Conservation (phyloP, 768 basidiomycete species). For the Boletus rufocinnamomeus region DNA sequence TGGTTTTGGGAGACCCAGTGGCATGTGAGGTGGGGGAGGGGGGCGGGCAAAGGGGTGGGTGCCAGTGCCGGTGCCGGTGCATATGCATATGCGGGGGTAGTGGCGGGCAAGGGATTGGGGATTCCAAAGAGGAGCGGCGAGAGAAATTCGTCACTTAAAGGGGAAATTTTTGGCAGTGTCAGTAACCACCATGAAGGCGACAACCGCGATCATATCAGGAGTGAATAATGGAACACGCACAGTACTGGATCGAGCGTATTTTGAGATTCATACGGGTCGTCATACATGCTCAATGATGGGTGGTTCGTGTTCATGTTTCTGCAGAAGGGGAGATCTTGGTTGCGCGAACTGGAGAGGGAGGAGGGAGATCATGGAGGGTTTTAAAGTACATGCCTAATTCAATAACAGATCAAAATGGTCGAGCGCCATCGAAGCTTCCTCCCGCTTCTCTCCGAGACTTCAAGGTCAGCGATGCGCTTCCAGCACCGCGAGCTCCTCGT, state of each 20-base stretch:
- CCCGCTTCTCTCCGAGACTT: conserved; percentile 3
- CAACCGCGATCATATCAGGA: neutral
- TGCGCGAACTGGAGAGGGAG: neutral
- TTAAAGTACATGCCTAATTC: conserved; percentile 8
- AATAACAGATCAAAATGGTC: neutral
- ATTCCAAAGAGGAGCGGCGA: conserved; percentile 5
- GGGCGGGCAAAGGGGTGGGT: neutral
- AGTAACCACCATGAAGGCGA: neutral
- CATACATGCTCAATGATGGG: neutral
- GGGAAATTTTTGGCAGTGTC: neutral
- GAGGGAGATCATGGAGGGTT: neutral
- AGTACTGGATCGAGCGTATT: conserved; percentile 8
- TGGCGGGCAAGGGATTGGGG: neutral
- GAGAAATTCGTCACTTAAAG: conserved; percentile 21
- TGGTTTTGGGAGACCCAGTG: conserved; percentile 8
- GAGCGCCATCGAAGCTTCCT: neutral
- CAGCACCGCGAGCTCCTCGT: conserved; percentile 1
- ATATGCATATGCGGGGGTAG: neutral
- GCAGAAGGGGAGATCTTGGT: neutral
- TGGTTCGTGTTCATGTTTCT: neutral
- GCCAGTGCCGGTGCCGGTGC: neutral
- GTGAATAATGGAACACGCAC: conserved; percentile 7
- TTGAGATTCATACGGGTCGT: neutral
- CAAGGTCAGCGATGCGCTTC: conserved; percentile 7
- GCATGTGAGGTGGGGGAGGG: conserved; percentile 5